Conservation (phyloP, 176 grass and related monocot genomes). For the Stipa capillata region DNA sequence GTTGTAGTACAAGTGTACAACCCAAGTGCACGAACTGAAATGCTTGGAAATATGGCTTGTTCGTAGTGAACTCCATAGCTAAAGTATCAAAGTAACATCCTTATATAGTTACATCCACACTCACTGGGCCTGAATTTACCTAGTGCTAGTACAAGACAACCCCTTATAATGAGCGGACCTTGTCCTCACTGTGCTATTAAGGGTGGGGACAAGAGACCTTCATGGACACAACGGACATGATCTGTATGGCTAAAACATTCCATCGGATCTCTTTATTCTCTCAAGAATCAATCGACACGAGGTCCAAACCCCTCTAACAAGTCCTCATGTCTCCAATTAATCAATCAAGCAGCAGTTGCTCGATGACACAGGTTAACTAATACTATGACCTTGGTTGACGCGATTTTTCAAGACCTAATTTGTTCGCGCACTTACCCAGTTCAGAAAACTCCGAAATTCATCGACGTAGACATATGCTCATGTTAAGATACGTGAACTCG, state of each 20-base stretch:
- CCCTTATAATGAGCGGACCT: not conserved
- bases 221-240: not conserved
- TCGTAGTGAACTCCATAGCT: not conserved
- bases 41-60: not conserved
- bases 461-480: not conserved
- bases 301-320: too few relatives aligned
- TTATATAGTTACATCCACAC: too few relatives aligned
- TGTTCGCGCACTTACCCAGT: not conserved
- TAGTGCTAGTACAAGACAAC: too few relatives aligned
- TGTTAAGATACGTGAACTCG: not conserved
- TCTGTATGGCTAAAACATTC: not conserved
- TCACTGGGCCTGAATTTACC: not conserved
- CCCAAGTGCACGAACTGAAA: not conserved
- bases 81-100: not conserved
- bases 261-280: not conserved
- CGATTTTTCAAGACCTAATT: too few relatives aligned
- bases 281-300: not conserved
- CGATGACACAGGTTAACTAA: not conserved
- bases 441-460: not conserved
- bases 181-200: not conserved
- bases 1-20: not conserved
- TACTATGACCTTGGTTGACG: too few relatives aligned
- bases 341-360: not conserved
- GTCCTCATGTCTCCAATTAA: not conserved
- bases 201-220: not conserved